Conservation (phyloP, 1,284 basidiomycete genomes). For the Agaricales sp. region DNA sequence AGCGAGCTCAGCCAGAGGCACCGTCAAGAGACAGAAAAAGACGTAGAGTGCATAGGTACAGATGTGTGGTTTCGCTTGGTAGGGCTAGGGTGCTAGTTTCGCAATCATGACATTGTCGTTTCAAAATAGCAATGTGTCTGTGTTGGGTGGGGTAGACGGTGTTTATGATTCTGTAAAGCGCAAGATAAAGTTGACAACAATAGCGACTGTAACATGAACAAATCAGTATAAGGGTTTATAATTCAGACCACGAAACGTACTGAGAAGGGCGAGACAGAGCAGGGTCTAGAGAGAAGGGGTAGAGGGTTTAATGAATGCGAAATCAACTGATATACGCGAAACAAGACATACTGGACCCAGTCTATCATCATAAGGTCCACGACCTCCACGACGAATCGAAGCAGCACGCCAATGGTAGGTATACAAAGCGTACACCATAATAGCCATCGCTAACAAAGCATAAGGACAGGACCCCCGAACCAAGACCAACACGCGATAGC, state of each 20-base stretch:
- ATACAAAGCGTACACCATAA: constrained; percentile 93
- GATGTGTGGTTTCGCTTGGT: neutral
- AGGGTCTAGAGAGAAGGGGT: constrained; percentile 51
- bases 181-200: constrained; percentile 84
- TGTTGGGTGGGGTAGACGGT: neutral
- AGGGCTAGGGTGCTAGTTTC: neutral
- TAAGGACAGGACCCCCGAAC: constrained; percentile 8
- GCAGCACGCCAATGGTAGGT: constrained; percentile 96
- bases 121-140: constrained; percentile 1
- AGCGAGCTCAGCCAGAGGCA: constrained; percentile 37
- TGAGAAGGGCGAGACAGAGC: constrained; percentile 75
- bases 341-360: constrained; percentile 47
- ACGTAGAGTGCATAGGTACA: no score
- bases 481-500: constrained; percentile 5
- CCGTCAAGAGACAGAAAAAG: constrained; percentile 50
- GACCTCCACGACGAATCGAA: constrained; percentile 85
- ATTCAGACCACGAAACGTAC: constrained; percentile 35
- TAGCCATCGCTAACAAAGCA: constrained; percentile 68
- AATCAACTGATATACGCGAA: no score
- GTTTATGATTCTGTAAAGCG: constrained; percentile 44
- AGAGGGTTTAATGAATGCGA: constrained; percentile 8
- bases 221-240: neutral
- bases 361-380: constrained; percentile 95
- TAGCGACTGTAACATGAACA: constrained; percentile 49
- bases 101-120: neutral